Evolutionary conservation across 345 rosid species (phyloP).

Genomic region (Atalantia buxifolia): DNA sequence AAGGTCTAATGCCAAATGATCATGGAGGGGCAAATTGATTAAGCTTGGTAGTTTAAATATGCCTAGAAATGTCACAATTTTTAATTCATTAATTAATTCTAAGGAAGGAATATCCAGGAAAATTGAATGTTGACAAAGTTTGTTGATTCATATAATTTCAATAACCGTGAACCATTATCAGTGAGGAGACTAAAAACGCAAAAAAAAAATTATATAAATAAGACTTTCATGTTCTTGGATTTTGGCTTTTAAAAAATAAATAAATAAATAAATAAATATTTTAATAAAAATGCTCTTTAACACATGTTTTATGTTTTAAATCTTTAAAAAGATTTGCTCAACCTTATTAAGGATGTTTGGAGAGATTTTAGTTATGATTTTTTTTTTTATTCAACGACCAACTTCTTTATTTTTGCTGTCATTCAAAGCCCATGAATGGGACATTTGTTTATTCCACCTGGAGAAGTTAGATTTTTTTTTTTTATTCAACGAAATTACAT

Average conservation of each 20-base stretch:
- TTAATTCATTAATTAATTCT: background rate
- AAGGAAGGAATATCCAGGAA: background rate
- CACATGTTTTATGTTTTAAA: no score
- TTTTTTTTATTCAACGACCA: background rate
- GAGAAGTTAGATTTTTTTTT: no score
- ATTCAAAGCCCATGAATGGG: background rate
- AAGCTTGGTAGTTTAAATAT: background rate
- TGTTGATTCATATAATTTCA: background rate
- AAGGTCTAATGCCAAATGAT: background rate
- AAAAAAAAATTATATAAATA: background rate
- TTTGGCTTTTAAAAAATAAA: no score
- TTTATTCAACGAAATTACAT: background rate
- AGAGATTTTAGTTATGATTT: background rate
- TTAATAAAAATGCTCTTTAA: no score
- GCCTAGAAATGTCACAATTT: background rate
- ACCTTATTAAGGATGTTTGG: no score
- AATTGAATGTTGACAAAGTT: background rate
- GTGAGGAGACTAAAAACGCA: background rate
- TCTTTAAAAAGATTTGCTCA: no score
- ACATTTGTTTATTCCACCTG: background rate
- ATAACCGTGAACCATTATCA: background rate
- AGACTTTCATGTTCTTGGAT: background rate
- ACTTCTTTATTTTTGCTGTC: background rate
- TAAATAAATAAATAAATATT: no score
- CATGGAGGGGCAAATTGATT: background rate